phyloP scores from a whole-genome alignment of 1,284 basidiomycete genomes.

The Moesziomyces globuligerus region DNA sequence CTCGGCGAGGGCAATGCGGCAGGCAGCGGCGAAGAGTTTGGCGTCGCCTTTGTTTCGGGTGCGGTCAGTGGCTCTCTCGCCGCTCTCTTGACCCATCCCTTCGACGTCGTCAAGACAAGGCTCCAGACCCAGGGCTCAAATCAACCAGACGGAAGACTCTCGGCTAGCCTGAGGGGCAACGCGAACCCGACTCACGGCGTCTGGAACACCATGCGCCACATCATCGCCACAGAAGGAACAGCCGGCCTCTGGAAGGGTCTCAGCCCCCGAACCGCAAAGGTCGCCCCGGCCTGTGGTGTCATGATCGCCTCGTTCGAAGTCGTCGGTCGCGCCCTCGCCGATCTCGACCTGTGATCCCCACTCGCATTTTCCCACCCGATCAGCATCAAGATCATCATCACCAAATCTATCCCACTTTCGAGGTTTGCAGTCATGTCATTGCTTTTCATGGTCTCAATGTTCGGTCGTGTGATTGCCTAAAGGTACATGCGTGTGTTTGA shows the following conservation, averaged over 20 bases:
- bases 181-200: constrained; percentile 3
- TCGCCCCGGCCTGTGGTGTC: constrained; percentile 97
- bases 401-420: neutral
- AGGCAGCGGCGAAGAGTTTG: constrained; percentile 72
- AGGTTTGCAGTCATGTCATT: neutral
- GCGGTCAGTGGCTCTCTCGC: constrained; percentile 74
- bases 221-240: constrained; percentile 81
- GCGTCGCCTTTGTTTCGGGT: constrained; percentile 82
- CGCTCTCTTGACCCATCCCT: constrained; percentile 90
- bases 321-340: constrained; percentile 61
- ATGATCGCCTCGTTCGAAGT: constrained; percentile 97
- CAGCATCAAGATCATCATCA: neutral
- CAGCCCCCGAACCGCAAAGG: constrained; percentile 88
- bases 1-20: constrained; percentile 65
- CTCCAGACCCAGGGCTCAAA: constrained; percentile 72
- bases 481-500: constrained; percentile 1
- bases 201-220: constrained; percentile 72
- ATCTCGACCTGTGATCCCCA: constrained; percentile 23
- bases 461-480: neutral
- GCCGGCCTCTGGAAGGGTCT: constrained; percentile 85
- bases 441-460: neutral
- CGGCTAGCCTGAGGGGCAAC: constrained; percentile 1
- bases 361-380: too few species aligned
- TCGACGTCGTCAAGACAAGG: constrained; percentile 95
- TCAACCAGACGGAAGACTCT: constrained; percentile 2